Evolutionary conservation across 2,329 filamentous ascomycete genomes (phyloP), one percentile per base, ranked within the genome.

Genomic region (Colletotrichum sp.): DNA sequence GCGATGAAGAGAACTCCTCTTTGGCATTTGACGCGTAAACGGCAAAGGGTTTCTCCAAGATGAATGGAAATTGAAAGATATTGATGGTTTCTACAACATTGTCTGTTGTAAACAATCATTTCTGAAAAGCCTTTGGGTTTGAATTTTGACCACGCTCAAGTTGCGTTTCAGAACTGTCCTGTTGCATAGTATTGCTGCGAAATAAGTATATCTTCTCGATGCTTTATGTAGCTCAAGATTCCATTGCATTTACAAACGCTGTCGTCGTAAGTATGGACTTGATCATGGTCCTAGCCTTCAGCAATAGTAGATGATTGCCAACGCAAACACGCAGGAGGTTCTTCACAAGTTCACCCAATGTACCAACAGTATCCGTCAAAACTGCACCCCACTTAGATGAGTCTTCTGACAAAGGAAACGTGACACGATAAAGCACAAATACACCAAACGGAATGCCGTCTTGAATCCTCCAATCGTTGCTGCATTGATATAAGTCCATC

Each of bases 61-160:
- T 0, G 5, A 4, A 6, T n/a, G 18, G 5, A n/a, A 21, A 21
- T 5, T 8, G 44, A 49, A 49, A 49, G 10, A 49, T 3, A 10
- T 18, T 49, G 1, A 13, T 13, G 10, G 44, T 2, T 49, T 5
- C n/a, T 8, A n/a, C n/a, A n/a, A 8, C n/a, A 21, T 0, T 4
- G 5, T 49, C n/a, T 21, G n/a, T 13, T 0, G 10, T 13, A 1
- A 4, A 2, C n/a, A 49, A 5, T 7, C 3, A 7, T 21, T 13
- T 8, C 44, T 21, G n/a, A 12, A 21, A 21, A 13, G 44, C 44
- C 10, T 21, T 5, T 21, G n/a, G 4, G 2, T 49, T 21, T 21
- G n/a, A 21, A 2, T 21, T 49, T 49, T 21, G n/a, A 21, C 1
- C 3, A 8, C 3, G 6, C 0, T 8, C 7, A 49, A 21, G 10